phyloP scores from a whole-genome alignment of 495 filamentous ascomycete genomes.

The Astrothelium macrocarpum region DNA sequence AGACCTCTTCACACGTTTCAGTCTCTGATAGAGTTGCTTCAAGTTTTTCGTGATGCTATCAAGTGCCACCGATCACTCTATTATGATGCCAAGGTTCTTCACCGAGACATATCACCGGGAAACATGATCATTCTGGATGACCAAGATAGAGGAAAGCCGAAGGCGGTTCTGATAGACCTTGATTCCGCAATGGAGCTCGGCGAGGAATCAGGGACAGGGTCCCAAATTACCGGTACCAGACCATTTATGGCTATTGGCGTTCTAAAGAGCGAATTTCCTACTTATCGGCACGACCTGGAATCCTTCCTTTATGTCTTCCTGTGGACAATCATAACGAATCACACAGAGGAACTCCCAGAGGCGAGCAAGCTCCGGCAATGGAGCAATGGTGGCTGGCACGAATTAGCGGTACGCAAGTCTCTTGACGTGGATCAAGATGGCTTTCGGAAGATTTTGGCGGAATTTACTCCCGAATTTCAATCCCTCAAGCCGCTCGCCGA shows the following conservation, averaged over 20 bases:
- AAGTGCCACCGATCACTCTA: not conserved
- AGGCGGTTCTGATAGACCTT: not conserved
- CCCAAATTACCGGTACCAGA: not conserved
- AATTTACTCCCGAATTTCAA: not conserved
- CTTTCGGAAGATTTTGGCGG: not conserved
- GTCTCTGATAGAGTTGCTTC: not conserved
- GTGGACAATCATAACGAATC: not conserved
- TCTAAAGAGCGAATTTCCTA: not conserved
- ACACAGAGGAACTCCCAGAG: not conserved
- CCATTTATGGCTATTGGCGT: not conserved
- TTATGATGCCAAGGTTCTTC: not conserved
- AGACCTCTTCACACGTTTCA: not conserved
- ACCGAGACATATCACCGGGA: not conserved
- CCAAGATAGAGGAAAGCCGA: not conserved
- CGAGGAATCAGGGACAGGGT: not conserved
- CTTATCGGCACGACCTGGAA: not conserved
- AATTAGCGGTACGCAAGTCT: not conserved
- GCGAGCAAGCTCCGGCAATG: not conserved
- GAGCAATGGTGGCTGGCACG: not conserved
- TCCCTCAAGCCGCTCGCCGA: not conserved
- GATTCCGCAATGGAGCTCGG: not conserved
- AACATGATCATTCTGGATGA: not conserved
- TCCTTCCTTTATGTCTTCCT: not conserved
- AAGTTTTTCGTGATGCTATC: not conserved
- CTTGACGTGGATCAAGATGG: not conserved